These are phyloP conservation scores for Candida taoyuanica DNA, from an alignment of 805 yeast genomes.

Conservation along the genomic window DNA sequence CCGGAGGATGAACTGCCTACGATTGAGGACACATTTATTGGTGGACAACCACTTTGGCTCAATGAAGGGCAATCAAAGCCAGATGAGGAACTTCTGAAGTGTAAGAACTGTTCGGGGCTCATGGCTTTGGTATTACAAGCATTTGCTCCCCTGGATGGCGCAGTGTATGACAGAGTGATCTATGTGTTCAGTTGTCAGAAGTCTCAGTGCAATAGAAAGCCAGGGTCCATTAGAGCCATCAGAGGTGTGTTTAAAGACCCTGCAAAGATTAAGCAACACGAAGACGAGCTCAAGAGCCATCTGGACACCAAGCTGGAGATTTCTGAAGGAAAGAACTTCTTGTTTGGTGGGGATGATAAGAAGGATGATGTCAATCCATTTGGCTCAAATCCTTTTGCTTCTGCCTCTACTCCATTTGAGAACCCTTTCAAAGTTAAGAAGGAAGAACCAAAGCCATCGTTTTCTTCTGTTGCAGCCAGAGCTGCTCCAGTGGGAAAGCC, in stretches of 20 bases:
- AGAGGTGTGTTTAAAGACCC: slow-evolving; percentile 71
- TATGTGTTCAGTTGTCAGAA: slow-evolving; percentile 75
- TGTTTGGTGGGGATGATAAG: slow-evolving; percentile 21
- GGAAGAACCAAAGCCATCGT: slow-evolving; percentile 11
- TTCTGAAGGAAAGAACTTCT: slow-evolving; percentile 39
- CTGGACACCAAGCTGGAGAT: slow-evolving; percentile 40
- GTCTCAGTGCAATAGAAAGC: slow-evolving; percentile 58
- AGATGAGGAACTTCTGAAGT: slow-evolving; percentile 43
- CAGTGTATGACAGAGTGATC: slow-evolving; percentile 72
- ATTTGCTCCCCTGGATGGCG: slow-evolving; percentile 68
- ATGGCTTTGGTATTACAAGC: slow-evolving; percentile 76
- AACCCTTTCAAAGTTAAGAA: slow-evolving; percentile 6
- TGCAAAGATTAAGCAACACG: slow-evolving; percentile 35
- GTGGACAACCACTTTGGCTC: slow-evolving; percentile 75
- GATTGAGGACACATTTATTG: slow-evolving; percentile 70
- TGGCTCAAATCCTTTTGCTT: slow-evolving; percentile 15
- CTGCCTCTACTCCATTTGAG: slow-evolving; percentile 38
- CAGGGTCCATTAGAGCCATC: slow-evolving; percentile 70
- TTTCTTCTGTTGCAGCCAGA: slow-evolving; percentile 33
- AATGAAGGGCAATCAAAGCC: slow-evolving; percentile 53
- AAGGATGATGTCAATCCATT: slow-evolving; percentile 41
- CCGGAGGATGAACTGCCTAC: slow-evolving; percentile 40
- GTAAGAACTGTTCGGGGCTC: slow-evolving; percentile 58
- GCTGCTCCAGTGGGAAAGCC: slow-evolving; percentile 17
- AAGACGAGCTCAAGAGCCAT: slow-evolving; percentile 37